A percentile compares a stretch with the other conserved stretches of the same genome.
Evolutionary conservation across 2,329 filamentous ascomycete genomes (phyloP).

Genomic region (Metarhizium anisopliae): DNA sequence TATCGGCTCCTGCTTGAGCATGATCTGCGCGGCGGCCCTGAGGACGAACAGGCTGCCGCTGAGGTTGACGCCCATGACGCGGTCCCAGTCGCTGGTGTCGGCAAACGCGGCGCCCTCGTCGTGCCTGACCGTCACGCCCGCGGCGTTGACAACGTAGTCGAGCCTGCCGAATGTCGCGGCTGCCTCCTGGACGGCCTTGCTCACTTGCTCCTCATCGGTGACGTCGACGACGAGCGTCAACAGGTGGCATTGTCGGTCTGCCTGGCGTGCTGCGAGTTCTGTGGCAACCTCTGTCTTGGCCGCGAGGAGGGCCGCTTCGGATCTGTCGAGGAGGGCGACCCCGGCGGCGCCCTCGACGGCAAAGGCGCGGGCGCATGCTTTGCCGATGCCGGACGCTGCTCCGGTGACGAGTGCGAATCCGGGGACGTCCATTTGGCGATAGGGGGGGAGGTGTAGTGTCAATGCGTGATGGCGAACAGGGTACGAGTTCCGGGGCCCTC

Average conservation of each 20-base stretch:
- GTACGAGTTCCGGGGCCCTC: no score
- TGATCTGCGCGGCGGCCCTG: constrained; percentile 28
- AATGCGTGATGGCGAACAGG: no score
- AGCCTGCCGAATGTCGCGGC: constrained; percentile 24
- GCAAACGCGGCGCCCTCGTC: constrained; percentile 26
- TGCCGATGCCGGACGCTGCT: constrained; percentile 22
- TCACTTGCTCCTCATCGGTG: constrained; percentile 16
- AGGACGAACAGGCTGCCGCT: constrained; percentile 33
- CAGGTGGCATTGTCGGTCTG: neutral
- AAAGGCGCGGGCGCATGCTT: constrained; percentile 19
- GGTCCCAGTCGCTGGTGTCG: constrained; percentile 27
- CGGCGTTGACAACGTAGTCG: constrained; percentile 32
- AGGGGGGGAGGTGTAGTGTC: no score
- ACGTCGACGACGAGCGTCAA: constrained; percentile 16
- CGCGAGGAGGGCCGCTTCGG: constrained; percentile 8
- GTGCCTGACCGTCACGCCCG: constrained; percentile 29
- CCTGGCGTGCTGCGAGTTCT: neutral
- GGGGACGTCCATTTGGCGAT: constrained; percentile 16
- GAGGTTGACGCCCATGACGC: constrained; percentile 32
- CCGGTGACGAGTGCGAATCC: constrained; percentile 22
- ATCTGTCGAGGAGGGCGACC: constrained; percentile 18
- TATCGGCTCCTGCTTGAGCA: constrained; percentile 33
- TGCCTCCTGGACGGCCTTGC: constrained; percentile 14
- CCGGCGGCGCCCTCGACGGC: constrained; percentile 18
- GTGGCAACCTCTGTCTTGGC: constrained; percentile 14